Evolutionary conservation across 129 eudicot genomes (phyloP).

Genomic region (Helichrysum umbraculigerum): DNA sequence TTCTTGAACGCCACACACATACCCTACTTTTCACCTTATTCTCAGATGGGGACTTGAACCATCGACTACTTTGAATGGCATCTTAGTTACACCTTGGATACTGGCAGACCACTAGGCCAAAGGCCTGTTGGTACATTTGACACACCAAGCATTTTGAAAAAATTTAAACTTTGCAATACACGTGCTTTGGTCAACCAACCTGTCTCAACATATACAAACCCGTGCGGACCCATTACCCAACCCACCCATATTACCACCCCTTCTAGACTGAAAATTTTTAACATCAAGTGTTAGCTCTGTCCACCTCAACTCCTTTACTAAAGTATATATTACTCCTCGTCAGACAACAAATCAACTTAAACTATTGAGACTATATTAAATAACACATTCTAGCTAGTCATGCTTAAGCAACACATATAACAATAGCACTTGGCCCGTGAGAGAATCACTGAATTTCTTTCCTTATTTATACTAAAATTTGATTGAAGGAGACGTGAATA

Average conservation of each 20-base stretch:
- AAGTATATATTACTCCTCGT: not conserved
- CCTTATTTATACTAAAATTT: too few species aligned
- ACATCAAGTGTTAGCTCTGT: conserved; percentile 5
- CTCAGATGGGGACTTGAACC: too few species aligned
- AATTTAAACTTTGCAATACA: too few species aligned
- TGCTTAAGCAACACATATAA: not conserved
- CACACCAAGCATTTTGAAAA: too few species aligned
- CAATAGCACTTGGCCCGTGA: not conserved
- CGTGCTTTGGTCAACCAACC: too few species aligned
- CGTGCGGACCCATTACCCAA: not conserved
- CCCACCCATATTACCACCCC: not conserved
- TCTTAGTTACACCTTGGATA: too few species aligned
- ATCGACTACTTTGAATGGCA: too few species aligned
- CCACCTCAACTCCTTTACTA: not conserved
- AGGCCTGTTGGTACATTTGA: too few species aligned
- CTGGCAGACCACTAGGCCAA: too few species aligned
- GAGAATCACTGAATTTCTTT: too few species aligned
- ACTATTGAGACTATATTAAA: not conserved
- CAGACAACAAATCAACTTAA: not conserved
- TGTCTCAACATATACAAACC: not conserved
- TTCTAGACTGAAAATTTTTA: conserved; percentile 11
- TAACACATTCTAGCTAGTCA: not conserved
- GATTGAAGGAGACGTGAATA: not conserved
- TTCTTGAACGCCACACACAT: too few species aligned
- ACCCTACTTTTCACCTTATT: too few species aligned